Evolutionary conservation across 2,329 filamentous ascomycete genomes (phyloP).

Genomic region (Penicillium sclerotiorum): DNA sequence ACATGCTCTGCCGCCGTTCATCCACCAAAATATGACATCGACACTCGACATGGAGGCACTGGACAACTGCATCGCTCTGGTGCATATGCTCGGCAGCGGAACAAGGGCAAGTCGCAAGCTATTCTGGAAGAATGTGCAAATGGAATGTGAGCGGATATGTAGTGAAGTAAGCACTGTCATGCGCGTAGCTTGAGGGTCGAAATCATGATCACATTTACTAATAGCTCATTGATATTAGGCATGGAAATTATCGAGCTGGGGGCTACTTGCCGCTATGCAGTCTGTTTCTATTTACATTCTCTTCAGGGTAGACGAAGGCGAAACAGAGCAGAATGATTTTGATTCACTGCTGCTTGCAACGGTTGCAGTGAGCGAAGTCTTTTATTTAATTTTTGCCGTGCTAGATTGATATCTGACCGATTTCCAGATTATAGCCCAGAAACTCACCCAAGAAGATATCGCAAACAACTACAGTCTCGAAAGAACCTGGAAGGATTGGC

Average conservation of each 20-base stretch:
- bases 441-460: background rate
- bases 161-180: slow-evolving; percentile 42
- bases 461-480: slow-evolving; percentile 24
- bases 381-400: too few relatives aligned
- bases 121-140: slow-evolving; percentile 50
- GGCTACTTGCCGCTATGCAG: slow-evolving; percentile 47
- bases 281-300: slow-evolving; percentile 50
- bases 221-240: background rate
- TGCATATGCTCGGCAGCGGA: slow-evolving; percentile 43
- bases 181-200: too few relatives aligned
- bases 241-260: slow-evolving; percentile 37
- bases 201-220: background rate
- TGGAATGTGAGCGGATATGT: slow-evolving; percentile 47
- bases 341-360: slow-evolving; percentile 42
- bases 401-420: too few relatives aligned
- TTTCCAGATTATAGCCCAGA: background rate
- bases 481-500: slow-evolving; percentile 44
- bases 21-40: slow-evolving; percentile 38
- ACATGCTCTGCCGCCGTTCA: slow-evolving; percentile 47
- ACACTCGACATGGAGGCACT: slow-evolving; percentile 33
- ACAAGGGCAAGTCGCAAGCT: slow-evolving; percentile 41
- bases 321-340: slow-evolving; percentile 47
- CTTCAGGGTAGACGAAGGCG: slow-evolving; percentile 47
- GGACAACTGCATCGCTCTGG: slow-evolving; percentile 45
- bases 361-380: slow-evolving; percentile 38